Base-by-base conservation (phyloP, 257 asterid species). In the Capsicum pubescens region DNA sequence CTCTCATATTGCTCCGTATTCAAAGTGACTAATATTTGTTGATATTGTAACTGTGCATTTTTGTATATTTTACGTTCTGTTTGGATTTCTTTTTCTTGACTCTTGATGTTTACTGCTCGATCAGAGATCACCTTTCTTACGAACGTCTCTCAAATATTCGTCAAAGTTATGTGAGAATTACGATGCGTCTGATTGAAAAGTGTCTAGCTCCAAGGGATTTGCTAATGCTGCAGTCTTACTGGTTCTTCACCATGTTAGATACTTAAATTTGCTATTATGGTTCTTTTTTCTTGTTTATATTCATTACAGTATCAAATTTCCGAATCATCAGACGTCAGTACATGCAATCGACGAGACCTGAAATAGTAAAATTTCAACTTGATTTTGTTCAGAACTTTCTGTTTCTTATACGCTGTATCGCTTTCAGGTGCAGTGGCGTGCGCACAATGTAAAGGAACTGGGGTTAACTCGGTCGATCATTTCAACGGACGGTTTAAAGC, bases 401-500 rank as follows among this genome's bases (percentile, higher is more conserved):
- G 1, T 66, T 9, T 57, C 61, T 87, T 83, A 13, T 54, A 69
- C 68, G 66, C 32, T 46, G 67, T 59, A 50, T 46, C 1, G 36
- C 32, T 83, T 48, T 54, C 87, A 96, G 99, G 99, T 81, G 44
- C 61, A 26, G 88, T 91, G 74, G 10, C 80, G 80, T 96, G 99
- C 84, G 52, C 88, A 46, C 99, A 96, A 19, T 96, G 98, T 88
- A 46, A 77, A 86, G 99, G 99, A 46, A 26, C 55, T 7, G 98
- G 98, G 79, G 83, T 93, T 39, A 96, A 96, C 86, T 87, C 88
- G 36, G 91, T 84, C 10, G 99, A 96, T 88, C 98, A 94, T 92
- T 96, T 96, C 80, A 85, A 93, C 35, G 99, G 98, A 21, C 97
- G 83, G 95, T 93, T 87, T 90, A 96, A 96, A 89, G 98, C 97